Conservation (phyloP, 768 basidiomycete species). For the Suillus spraguei region DNA sequence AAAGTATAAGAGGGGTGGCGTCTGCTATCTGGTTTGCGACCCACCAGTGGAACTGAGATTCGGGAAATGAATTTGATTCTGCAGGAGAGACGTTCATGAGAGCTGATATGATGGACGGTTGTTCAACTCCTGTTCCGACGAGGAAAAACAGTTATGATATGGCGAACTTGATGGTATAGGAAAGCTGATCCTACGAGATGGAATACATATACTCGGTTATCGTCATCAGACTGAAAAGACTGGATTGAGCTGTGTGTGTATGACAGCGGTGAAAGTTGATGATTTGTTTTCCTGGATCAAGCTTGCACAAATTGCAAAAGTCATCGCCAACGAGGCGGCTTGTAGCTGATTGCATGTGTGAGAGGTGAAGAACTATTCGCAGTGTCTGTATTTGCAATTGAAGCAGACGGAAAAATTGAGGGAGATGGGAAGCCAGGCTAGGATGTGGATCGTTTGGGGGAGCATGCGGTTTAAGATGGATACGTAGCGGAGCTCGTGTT, state of each 20-base stretch:
- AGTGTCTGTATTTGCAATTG: conserved; percentile 85
- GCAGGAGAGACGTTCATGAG: no score
- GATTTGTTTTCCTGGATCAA: conserved; percentile 92
- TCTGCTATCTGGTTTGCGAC: conserved; percentile 72
- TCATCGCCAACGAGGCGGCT: conserved; percentile 81
- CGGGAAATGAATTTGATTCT: no score
- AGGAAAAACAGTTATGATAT: no score
- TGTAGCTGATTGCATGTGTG: conserved; percentile 77
- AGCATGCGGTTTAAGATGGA: background rate
- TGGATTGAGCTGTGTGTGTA: conserved; percentile 62
- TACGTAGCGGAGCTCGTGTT: background rate
- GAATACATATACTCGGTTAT: conserved; percentile 8
- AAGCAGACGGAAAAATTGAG: conserved; percentile 84
- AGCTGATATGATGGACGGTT: no score
- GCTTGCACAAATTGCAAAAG: conserved; percentile 93
- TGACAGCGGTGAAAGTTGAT: conserved; percentile 74
- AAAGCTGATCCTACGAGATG: no score
- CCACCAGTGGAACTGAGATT: no score
- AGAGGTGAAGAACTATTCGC: conserved; percentile 90
- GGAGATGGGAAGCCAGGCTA: conserved; percentile 92
- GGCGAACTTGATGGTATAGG: no score
- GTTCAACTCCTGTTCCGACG: no score
- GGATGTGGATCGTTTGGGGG: conserved; percentile 33
- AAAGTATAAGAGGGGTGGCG: conserved; percentile 55
- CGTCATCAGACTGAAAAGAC: conserved; percentile 28